Conservation (phyloP, 2,329 filamentous ascomycete species). For the Colletotrichum sidae region DNA sequence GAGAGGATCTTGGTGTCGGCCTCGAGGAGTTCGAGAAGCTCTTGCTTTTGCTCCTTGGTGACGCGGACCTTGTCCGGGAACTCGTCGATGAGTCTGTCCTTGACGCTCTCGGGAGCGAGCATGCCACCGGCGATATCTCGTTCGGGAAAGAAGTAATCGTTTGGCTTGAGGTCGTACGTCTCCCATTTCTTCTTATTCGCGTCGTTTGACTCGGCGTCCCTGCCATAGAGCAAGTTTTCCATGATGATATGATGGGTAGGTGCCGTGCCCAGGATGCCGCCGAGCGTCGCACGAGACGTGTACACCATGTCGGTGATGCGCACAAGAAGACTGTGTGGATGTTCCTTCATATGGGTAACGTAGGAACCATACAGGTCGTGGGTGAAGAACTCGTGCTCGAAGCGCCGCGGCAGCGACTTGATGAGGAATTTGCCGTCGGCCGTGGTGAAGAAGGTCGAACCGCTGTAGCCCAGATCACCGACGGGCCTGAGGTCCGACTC, state of each 20-base stretch:
- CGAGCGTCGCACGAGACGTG: slow-evolving; percentile 66
- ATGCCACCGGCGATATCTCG: slow-evolving; percentile 74
- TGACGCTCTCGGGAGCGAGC: slow-evolving; percentile 73
- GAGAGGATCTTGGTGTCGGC: slow-evolving; percentile 73
- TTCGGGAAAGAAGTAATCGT: slow-evolving; percentile 81
- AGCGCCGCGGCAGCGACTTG: slow-evolving; percentile 76
- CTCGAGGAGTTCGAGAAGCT: slow-evolving; percentile 66
- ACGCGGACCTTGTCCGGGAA: slow-evolving; percentile 76
- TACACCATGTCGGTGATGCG: slow-evolving; percentile 79
- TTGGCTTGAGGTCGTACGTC: slow-evolving; percentile 80
- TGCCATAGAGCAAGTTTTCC: slow-evolving; percentile 78
- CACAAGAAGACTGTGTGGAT: slow-evolving; percentile 72
- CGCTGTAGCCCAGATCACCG: slow-evolving; percentile 79
- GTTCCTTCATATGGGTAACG: slow-evolving; percentile 69
- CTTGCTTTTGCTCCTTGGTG: slow-evolving; percentile 63
- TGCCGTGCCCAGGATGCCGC: slow-evolving; percentile 68
- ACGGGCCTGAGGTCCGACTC: slow-evolving; percentile 62
- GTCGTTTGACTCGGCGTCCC: slow-evolving; percentile 55
- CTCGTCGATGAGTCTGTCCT: slow-evolving; percentile 73
- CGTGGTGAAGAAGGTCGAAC: slow-evolving; percentile 81
- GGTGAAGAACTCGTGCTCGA: slow-evolving; percentile 78
- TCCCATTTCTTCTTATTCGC: slow-evolving; percentile 66
- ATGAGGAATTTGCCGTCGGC: slow-evolving; percentile 74
- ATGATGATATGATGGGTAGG: slow-evolving; percentile 82
- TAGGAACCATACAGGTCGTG: slow-evolving; percentile 75